A percentile compares a stretch with the other conserved stretches of the same genome.
Conservation (phyloP, 352 stramenopile species). For the Pythium brachiatum region DNA sequence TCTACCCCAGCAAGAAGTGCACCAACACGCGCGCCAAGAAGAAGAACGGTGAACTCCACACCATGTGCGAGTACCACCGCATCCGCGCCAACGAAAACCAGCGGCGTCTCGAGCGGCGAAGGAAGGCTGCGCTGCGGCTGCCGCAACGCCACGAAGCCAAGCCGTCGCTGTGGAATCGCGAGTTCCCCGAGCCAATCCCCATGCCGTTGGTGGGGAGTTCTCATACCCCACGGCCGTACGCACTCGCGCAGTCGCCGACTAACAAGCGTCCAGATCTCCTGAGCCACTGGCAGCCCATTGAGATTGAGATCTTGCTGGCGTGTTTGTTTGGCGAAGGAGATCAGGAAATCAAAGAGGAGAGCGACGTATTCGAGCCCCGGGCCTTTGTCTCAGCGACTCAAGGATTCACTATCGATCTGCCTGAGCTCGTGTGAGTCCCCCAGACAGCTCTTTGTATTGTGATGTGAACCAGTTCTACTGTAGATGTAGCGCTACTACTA, state of each 20-base stretch:
- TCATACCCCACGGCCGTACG: constrained; percentile 1
- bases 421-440: not conserved
- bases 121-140: constrained; percentile 34
- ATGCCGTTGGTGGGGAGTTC: constrained; percentile 3
- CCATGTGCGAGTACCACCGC: constrained; percentile 83
- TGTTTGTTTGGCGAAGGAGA: constrained; percentile 27
- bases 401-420: not conserved
- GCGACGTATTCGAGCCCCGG: not conserved
- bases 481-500: too few relatives aligned
- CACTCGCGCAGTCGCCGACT: not conserved
- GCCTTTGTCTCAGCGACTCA: not conserved
- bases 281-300: constrained; percentile 24
- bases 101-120: constrained; percentile 72
- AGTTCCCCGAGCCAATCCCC: constrained; percentile 20
- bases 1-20: constrained; percentile 83
- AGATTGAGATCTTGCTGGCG: constrained; percentile 29
- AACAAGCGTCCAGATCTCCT: constrained; percentile 13
- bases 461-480: not conserved
- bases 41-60: constrained; percentile 80
- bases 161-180: constrained; percentile 26
- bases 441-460: not conserved
- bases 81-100: constrained; percentile 84
- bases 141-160: constrained; percentile 11
- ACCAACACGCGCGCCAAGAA: constrained; percentile 78
- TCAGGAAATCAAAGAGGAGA: not conserved